Conservation (phyloP, 768 basidiomycete genomes). For the Suillus cothurnatus region DNA sequence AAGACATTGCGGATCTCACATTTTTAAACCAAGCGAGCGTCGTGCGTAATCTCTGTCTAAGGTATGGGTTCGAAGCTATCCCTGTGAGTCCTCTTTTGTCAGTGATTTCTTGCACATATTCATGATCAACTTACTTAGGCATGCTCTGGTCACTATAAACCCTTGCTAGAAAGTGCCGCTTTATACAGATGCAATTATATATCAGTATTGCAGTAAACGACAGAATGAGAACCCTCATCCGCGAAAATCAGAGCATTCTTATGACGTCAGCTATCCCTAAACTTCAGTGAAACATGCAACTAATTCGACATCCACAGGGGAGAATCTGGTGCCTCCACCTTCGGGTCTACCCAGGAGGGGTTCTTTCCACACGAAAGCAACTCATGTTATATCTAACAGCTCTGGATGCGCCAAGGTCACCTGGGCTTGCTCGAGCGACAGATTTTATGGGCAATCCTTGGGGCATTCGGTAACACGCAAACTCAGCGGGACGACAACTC, state of each 20-base stretch:
- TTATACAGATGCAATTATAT: constrained; percentile 85
- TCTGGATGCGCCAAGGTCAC: constrained; percentile 58
- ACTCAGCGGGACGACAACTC: constrained; percentile 99
- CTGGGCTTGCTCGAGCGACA: constrained; percentile 92
- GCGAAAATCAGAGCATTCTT: constrained; percentile 96
- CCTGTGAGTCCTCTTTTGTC: constrained; percentile 61
- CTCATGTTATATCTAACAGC: constrained; percentile 42
- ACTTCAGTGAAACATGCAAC: constrained; percentile 12
- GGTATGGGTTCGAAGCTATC: constrained; percentile 90
- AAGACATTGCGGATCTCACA: constrained; percentile 97
- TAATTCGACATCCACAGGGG: constrained; percentile 55
- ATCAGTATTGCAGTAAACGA: constrained; percentile 88
- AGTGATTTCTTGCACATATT: constrained; percentile 8
- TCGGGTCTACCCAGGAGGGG: constrained; percentile 70
- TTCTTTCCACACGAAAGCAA: constrained; percentile 60
- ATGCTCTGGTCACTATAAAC: constrained; percentile 97
- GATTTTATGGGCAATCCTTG: constrained; percentile 94
- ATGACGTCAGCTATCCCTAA: constrained; percentile 75
- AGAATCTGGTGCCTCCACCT: constrained; percentile 90
- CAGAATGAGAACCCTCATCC: constrained; percentile 92
- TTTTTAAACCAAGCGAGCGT: constrained; percentile 98
- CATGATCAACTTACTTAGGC: constrained; percentile 51
- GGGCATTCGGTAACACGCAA: constrained; percentile 98
- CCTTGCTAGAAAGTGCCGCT: constrained; percentile 92
- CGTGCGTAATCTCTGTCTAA: constrained; percentile 92